Evolutionary conservation across 768 basidiomycete genomes (phyloP).

Genomic region (Hysterangium stoloniferum): DNA sequence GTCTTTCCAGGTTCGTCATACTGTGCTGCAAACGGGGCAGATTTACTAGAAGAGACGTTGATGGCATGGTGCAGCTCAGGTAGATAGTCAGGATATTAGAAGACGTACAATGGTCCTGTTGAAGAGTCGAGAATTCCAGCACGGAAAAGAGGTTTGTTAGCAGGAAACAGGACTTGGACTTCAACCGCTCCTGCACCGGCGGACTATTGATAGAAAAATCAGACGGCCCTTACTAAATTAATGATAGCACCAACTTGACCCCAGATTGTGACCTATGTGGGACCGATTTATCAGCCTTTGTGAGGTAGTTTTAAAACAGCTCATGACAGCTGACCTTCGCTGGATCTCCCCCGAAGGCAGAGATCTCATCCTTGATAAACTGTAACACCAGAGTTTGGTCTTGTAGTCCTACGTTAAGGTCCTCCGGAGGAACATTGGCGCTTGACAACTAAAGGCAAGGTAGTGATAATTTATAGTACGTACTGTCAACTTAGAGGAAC

Average conservation of each 20-base stretch:
- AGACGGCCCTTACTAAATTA: not conserved
- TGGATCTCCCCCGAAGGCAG: constrained; percentile 57
- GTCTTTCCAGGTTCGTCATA: constrained; percentile 48
- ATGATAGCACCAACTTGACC: constrained; percentile 2
- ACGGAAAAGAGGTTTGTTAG: constrained; percentile 32
- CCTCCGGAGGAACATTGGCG: constrained; percentile 33
- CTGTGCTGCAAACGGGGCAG: constrained; percentile 33
- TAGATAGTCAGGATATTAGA: too few species aligned
- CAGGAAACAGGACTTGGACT: constrained; percentile 14
- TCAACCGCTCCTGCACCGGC: constrained; percentile 15
- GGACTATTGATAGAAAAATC: constrained; percentile 7
- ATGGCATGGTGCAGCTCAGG: too few species aligned
- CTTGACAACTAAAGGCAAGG: constrained; percentile 36
- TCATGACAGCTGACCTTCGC: constrained; percentile 32
- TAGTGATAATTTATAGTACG: not conserved
- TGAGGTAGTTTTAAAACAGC: not conserved
- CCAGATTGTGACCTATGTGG: constrained; percentile 8
- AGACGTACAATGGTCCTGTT: constrained; percentile 44
- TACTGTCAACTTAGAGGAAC: not conserved
- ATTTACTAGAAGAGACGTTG: constrained; percentile 39
- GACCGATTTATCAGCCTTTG: not conserved
- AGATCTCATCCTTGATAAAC: constrained; percentile 61
- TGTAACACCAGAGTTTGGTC: constrained; percentile 53
- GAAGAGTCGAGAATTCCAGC: constrained; percentile 47
- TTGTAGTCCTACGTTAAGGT: constrained; percentile 50